These are phyloP conservation scores for Coemansia asiatica DNA, from an alignment of 192 early-diverging fungal species.

Conservation along the genomic window DNA sequence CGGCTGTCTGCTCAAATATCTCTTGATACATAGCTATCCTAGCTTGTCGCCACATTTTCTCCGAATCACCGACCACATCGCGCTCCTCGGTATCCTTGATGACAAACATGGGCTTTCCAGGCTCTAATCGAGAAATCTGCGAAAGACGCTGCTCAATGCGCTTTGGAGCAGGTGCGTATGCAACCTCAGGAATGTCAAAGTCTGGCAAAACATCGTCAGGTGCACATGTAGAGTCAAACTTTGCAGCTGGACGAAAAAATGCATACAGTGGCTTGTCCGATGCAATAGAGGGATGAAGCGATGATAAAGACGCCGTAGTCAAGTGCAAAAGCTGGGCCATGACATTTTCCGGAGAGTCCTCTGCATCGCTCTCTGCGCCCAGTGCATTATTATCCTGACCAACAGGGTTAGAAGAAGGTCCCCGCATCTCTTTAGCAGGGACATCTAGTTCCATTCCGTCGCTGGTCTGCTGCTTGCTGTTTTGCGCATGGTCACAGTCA, in stretches of 20 bases:
- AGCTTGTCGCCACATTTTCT: constrained; percentile 46
- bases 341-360: constrained; percentile 35
- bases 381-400: neutral
- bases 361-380: constrained; percentile 18
- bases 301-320: constrained; percentile 28
- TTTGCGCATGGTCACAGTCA: too few relatives aligned
- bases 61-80: constrained; percentile 41
- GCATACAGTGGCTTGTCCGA: constrained; percentile 38
- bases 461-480: neutral
- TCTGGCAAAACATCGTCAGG: constrained; percentile 33
- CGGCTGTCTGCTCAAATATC: constrained; percentile 38
- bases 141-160: constrained; percentile 24
- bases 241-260: constrained; percentile 38
- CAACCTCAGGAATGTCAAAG: constrained; percentile 44
- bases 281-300: constrained; percentile 23
- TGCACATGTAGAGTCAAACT: constrained; percentile 37
- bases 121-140: constrained; percentile 17
- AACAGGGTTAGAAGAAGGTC: neutral
- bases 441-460: too few relatives aligned
- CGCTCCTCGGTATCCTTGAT: constrained; percentile 20
- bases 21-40: constrained; percentile 19
- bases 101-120: constrained; percentile 47
- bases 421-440: neutral
- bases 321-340: constrained; percentile 34
- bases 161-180: constrained; percentile 21